Percentiles rank a stretch among this genome's conserved stretches.
These are phyloP conservation scores for Geotrichum macrosporum DNA, from an alignment of 1,139 yeast species.

Conservation along the genomic window DNA sequence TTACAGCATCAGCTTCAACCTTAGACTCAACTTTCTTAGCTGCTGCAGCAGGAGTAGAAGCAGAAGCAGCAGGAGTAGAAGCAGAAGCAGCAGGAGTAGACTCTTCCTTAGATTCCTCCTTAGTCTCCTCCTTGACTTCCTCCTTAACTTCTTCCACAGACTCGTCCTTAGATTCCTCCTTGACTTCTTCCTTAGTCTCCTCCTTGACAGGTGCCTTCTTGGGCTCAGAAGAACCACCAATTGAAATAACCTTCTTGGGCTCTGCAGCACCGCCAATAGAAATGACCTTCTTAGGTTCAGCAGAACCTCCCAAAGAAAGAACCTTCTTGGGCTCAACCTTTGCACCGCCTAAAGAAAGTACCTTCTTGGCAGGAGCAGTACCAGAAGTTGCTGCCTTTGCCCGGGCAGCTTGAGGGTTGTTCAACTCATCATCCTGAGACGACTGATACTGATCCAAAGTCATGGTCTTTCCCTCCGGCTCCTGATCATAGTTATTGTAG, in stretches of 20 bases:
- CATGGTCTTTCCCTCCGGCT: slow-evolving; percentile 51
- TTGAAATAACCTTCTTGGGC: slow-evolving; percentile 13
- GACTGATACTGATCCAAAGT: slow-evolving; percentile 84
- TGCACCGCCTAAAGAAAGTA: slow-evolving; percentile 22
- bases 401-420: slow-evolving; percentile 35
- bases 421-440: slow-evolving; percentile 46
- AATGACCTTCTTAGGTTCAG: slow-evolving; percentile 22
- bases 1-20: slow-evolving; percentile 47
- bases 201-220: slow-evolving; percentile 19
- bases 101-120: slow-evolving; percentile 11
- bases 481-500: slow-evolving; percentile 23
- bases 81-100: slow-evolving; percentile 15
- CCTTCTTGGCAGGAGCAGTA: slow-evolving; percentile 22
- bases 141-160: background rate
- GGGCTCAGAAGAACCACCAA: slow-evolving; percentile 8
- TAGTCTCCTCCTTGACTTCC: background rate
- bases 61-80: too few relatives aligned
- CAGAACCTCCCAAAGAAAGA: slow-evolving; percentile 20
- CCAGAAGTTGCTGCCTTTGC: slow-evolving; percentile 31
- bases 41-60: too few relatives aligned
- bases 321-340: slow-evolving; percentile 21
- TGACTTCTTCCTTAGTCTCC: slow-evolving; percentile 18
- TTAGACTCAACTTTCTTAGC: too few relatives aligned
- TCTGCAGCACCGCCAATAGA: slow-evolving; percentile 16
- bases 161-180: slow-evolving; percentile 5